These are phyloP conservation scores for Marasmius tenuissimus DNA, from an alignment of 1,284 basidiomycete species.

Conservation along the genomic window DNA sequence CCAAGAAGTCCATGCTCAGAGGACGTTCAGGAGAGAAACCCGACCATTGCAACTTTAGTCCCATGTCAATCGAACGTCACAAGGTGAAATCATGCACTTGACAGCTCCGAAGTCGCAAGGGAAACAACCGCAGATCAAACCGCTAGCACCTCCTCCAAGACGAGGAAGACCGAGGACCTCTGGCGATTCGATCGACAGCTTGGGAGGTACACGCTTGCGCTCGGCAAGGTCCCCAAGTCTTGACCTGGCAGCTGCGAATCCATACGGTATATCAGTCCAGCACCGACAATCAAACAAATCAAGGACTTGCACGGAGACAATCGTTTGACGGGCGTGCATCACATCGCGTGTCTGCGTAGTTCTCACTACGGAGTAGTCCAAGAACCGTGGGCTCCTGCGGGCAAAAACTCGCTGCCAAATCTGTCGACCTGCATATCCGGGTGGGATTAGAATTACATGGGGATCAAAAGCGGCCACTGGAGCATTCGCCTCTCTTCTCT, in stretches of 20 bases:
- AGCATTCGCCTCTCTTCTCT: no score
- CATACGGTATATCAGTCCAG: conserved; percentile 50
- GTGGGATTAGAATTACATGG: no score
- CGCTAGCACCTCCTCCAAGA: conserved; percentile 41
- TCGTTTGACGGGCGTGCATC: no score
- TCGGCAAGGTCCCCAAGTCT: conserved; percentile 3
- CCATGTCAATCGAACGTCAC: conserved; percentile 10
- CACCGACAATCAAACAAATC: conserved; percentile 30
- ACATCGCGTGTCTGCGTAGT: no score
- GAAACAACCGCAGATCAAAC: conserved; percentile 60
- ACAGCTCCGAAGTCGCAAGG: conserved; percentile 92
- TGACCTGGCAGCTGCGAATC: conserved; percentile 31
- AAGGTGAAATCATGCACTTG: conserved; percentile 88
- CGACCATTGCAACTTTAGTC: no score
- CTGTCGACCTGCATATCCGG: no score
- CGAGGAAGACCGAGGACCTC: conserved; percentile 20
- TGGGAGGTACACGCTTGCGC: neutral
- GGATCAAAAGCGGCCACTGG: no score
- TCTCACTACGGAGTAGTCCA: no score
- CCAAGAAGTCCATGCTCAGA: no score
- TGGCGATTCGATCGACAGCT: neutral
- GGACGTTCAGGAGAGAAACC: no score
- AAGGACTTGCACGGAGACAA: conserved; percentile 7
- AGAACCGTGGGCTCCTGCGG: no score
- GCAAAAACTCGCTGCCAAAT: no score